Evolutionary conservation across 148 eudicot species (phyloP), one percentile per base, ranked within the genome.

Genomic region (Rhododendron henanense): DNA sequence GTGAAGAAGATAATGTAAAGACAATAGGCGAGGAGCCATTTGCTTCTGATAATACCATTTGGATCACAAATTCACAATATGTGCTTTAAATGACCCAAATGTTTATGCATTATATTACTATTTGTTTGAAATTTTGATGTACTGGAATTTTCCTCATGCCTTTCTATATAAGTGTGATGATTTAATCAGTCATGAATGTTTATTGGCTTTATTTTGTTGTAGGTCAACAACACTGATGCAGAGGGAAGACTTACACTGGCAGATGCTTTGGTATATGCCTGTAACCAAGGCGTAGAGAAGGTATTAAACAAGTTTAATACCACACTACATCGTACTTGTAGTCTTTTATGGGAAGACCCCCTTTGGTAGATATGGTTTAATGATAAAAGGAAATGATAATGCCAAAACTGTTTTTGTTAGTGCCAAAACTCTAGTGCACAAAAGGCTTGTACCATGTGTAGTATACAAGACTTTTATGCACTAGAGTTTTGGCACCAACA

Each of bases 241-340:
- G 99, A 97, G 89, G 99, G 99, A 61, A 94, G 99, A 87, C 99
- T 97, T 78, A 97, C 99, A 87, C 98, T 97, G 87, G 99, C 99
- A n/a, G 99, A 97, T 93, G 98, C 99, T 85, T 88, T 97, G 91
- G 95, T 97, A 41, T 97, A 95, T 93, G 94, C 99, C 78, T 97
- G 99, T 92, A 94, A 94, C 88, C 98, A 97, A 91, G 96, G 98
- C 85, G 98, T 93, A 63, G 98, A 95, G 5, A 97, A 97, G 99
- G 99, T 97, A 95, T 81, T n/a, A 10, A 35, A 61, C 10, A 44
- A 44, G 19, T 25, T 25, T 23, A 39, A 65, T 37, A 15, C 55
- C 25, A 71, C 2, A 48, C n/a, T 21, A 13, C 76, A 4, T 71
- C 14, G 18, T 61, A 16, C 41, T 41, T 21, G 2, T 44, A 14